Base-by-base conservation (phyloP, 169 alveolate species). In the Blepharisma undulans region DNA sequence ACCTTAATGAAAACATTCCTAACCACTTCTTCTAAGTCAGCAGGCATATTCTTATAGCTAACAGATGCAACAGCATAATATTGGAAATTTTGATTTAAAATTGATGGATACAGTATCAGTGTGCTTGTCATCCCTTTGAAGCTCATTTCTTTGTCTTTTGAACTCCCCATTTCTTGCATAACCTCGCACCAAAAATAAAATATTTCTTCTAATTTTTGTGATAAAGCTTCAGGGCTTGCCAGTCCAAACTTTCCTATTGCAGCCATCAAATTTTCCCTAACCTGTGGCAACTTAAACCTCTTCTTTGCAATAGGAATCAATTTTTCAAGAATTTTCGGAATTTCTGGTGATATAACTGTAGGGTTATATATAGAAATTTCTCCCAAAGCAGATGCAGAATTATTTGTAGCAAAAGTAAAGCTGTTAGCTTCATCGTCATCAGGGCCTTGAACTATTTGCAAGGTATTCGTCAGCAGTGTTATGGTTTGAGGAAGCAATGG, bases 181-280 rank as follows among this genome's bases (percentile, higher is more conserved):
- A n/a, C 33, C 29, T 48, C 89, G 32, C 89, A 82, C 89, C 89
- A 82, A n/a, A 22, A 21, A 60, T 36, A 34, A 82, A 82, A 33
- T 19, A 82, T 72, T 36, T 22, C 29, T 16, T 14, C 12, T 4
- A 82, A n/a, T 19, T 22, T 60, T n/a, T 60, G 36, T 36, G 77
- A 77, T 36, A 82, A 7, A 10, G 89, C 89, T 21, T 22, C 36
- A 7, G 89, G 76, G n/a, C 36, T 82, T 21, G 76, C 74, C 72
- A 36, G 7, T 36, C 89, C 89, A 59, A 82, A 30, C 36, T 82
- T 82, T 16, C 89, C 89, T 2, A 82, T 22, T 4, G 61, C 34
- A 48, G 34, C 27, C 34, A 82, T 22, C 27, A 82, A 22, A 60
- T 82, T 82, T n/a, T 19, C 33, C 18, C 34, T 82, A 0, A 82